Percentiles rank a stretch among this genome's conserved stretches.
Evolutionary conservation across 108 stramenopile species (phyloP).

Genomic region (Cafeteria roenbergensis): DNA sequence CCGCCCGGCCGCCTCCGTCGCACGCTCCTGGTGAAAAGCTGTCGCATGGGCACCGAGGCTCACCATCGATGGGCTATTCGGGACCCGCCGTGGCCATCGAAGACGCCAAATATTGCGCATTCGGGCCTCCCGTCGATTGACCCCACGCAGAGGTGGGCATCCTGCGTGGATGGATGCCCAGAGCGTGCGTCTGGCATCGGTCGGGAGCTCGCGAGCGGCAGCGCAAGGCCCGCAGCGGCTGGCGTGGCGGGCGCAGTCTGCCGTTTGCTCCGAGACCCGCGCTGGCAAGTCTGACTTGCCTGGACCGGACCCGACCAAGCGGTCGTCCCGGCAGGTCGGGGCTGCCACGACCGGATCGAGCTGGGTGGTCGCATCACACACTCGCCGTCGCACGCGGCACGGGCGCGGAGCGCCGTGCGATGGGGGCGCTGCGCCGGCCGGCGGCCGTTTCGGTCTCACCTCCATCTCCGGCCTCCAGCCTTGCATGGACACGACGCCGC

Average conservation of each 20-base stretch:
- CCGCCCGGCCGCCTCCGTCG: not conserved
- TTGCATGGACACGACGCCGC: slow-evolving; percentile 5
- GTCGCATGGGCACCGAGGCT: not conserved
- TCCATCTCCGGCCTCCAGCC: slow-evolving; percentile 43
- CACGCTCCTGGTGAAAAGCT: not conserved
- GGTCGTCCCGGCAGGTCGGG: not conserved
- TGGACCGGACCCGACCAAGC: not conserved
- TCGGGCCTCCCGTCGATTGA: not conserved
- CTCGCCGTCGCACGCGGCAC: too few species aligned
- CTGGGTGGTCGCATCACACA: too few species aligned
- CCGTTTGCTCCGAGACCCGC: too few species aligned
- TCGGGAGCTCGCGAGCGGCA: too few species aligned
- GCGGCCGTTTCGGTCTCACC: slow-evolving; percentile 4
- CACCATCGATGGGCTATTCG: not conserved
- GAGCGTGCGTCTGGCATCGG: too few species aligned
- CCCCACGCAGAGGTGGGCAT: not conserved
- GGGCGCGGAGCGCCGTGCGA: too few species aligned
- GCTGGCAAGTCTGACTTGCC: too few species aligned
- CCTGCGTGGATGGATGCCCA: not conserved
- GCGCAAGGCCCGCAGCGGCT: too few species aligned
- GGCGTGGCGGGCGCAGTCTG: too few species aligned
- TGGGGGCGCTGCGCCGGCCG: too few species aligned
- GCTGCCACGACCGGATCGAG: not conserved
- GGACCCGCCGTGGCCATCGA: slow-evolving; percentile 9
- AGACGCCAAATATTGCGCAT: not conserved